A percentile compares a stretch with the other conserved stretches of the same genome.
Evolutionary conservation across 164 flowering plant species (phyloP).

Genomic region (Piper betle): DNA sequence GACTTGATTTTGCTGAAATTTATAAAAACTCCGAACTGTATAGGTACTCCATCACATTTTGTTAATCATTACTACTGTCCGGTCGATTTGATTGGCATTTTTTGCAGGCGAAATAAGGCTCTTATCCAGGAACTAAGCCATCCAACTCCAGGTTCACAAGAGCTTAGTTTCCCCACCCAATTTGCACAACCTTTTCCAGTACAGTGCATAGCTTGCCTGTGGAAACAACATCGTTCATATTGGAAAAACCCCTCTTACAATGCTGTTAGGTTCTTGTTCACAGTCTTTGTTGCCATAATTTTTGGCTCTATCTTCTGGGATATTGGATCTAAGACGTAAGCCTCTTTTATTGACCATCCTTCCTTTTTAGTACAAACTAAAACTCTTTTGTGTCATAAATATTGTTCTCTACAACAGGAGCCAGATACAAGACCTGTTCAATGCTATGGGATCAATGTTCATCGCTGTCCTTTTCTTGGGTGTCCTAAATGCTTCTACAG

Average conservation of each 20-base stretch:
- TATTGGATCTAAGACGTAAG: conserved; percentile 41
- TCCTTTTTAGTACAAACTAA: not conserved
- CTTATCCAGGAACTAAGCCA: conserved; percentile 28
- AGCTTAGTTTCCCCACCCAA: conserved; percentile 29
- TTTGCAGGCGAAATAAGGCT: conserved; percentile 40
- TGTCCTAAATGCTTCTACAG: conserved; percentile 65
- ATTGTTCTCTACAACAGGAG: conserved; percentile 34
- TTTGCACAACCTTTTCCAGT: conserved; percentile 30
- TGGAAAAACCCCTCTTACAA: conserved; percentile 44
- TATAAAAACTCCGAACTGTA: conserved; percentile 26
- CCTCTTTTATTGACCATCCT: not conserved
- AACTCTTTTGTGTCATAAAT: not conserved
- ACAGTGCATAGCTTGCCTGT: conserved; percentile 49
- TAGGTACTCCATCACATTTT: conserved; percentile 4
- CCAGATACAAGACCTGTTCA: conserved; percentile 59
- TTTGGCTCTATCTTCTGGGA: conserved; percentile 41
- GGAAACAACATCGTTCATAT: conserved; percentile 40
- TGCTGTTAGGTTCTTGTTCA: conserved; percentile 34
- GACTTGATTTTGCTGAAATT: conserved; percentile 18
- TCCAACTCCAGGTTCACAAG: conserved; percentile 31
- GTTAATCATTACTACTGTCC: not conserved
- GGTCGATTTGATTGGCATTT: not conserved
- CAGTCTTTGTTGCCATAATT: conserved; percentile 27
- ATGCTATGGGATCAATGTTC: conserved; percentile 96
- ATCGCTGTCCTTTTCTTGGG: conserved; percentile 81